Evolutionary conservation across 805 yeast genomes (phyloP), one percentile per base, ranked within the genome.

Genomic region (Kockiozyma suomiensis): DNA sequence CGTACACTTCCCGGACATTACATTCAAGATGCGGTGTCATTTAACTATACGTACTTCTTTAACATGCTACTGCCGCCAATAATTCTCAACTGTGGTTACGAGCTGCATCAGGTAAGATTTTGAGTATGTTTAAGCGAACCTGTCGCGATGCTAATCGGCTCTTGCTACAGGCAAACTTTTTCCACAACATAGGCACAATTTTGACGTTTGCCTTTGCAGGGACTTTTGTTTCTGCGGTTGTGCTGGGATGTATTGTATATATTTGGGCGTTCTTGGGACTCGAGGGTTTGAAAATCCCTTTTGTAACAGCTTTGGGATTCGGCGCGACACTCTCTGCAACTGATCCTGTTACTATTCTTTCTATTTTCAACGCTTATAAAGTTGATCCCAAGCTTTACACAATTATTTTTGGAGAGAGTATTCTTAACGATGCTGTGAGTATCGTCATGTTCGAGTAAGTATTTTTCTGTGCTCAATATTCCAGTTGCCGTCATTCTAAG

Each of bases 251-350:
- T 30, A 55, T 65, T 13, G 47, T 65, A 7, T 94, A 83, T 71
- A 78, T 92, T 25, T 94, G 97, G 96, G 90, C 99, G 0, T 83
- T 90, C 5, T 73, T 94, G 68, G 98, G 99, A 0, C 75, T 96
- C 21, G 99, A 94, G 70, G 90, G 93, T 43, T 83, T 94, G 41
- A 77, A 85, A 64, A 84, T 94, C 56, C 93, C 97, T 53, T 91
- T 93, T 75, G 97, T 94, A n/a, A 97, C 93, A 73, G 97, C 98
- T 0, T 79, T 94, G 57, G 93, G 97, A 0, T 96, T 94, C 17
- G 99, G 99, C 25, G 99, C 99, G 1, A 93, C 99, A 0, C 81
- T 94, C 46, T 90, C 97, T 1, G 99, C 99, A 21, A 94, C 99
- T 1, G 99, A 94, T 74, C 99, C 99, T 0, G 97, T 94, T 32